A percentile compares a stretch with the other conserved stretches of the same genome.
These are phyloP conservation scores for Ogataea neopini DNA, from an alignment of 805 yeast genomes.

Conservation along the genomic window DNA sequence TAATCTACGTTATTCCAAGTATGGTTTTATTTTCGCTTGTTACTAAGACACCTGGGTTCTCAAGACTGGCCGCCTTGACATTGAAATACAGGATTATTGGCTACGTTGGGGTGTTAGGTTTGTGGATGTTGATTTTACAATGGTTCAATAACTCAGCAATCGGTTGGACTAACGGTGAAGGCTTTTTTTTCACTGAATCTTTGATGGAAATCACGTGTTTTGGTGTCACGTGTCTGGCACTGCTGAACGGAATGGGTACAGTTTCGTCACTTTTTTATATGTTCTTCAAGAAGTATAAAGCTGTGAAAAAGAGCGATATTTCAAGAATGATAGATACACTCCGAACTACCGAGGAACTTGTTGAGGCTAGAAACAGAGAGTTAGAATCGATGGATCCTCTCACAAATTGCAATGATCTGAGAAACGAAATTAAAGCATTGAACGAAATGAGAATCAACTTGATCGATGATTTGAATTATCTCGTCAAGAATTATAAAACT, in stretches of 20 bases:
- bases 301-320: constrained; percentile 36
- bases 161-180: constrained; percentile 4
- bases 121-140: constrained; percentile 21
- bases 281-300: constrained; percentile 23
- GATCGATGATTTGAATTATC: constrained; percentile 17
- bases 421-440: constrained; percentile 42
- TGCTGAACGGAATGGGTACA: constrained; percentile 54
- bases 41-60: constrained; percentile 10
- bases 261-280: constrained; percentile 43
- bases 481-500: constrained; percentile 12
- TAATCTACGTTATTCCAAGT: constrained; percentile 47
- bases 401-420: constrained; percentile 30
- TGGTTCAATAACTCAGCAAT: constrained; percentile 36
- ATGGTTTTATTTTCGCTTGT: constrained; percentile 19
- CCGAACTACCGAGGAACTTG: constrained; percentile 42
- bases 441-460: constrained; percentile 30
- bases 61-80: constrained; percentile 3
- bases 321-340: constrained; percentile 39
- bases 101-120: constrained; percentile 9
- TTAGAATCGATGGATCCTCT: constrained; percentile 19
- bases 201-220: constrained; percentile 47
- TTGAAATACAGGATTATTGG: constrained; percentile 9
- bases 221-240: constrained; percentile 52
- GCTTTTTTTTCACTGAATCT: constrained; percentile 31
- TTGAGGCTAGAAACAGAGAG: constrained; percentile 37